Evolutionary conservation across 768 basidiomycete species (phyloP).

Genomic region (Hemileccinum impolitum): DNA sequence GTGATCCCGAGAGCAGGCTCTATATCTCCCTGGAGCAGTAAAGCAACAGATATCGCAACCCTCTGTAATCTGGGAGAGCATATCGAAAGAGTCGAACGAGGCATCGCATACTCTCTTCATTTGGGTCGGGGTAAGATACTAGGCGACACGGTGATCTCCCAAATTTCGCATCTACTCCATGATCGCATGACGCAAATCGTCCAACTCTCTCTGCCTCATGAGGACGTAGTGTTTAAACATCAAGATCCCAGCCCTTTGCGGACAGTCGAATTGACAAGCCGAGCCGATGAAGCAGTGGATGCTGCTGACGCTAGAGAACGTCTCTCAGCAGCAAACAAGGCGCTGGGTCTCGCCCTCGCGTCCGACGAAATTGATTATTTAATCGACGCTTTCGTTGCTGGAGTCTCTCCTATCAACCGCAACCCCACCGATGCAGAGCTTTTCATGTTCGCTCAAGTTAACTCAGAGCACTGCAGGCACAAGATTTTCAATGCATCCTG

Average conservation of each 20-base stretch:
- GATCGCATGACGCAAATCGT: constrained; percentile 97
- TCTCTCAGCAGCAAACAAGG: constrained; percentile 73
- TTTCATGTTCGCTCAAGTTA: constrained; percentile 99
- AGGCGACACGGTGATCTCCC: constrained; percentile 44
- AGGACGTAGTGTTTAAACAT: constrained; percentile 56
- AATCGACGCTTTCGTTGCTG: constrained; percentile 81
- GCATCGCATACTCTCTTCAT: constrained; percentile 64
- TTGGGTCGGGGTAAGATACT: constrained; percentile 40
- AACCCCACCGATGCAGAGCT: constrained; percentile 96
- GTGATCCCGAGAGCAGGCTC: constrained; percentile 85
- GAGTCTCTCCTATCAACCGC: constrained; percentile 60
- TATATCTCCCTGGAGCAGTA: constrained; percentile 98
- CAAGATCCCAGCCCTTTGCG: constrained; percentile 65
- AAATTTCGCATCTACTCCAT: constrained; percentile 71
- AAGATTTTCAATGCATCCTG: constrained; percentile 99
- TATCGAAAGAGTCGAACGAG: constrained; percentile 84
- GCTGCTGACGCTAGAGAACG: constrained; percentile 50
- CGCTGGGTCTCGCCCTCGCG: constrained; percentile 87
- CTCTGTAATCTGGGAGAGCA: constrained; percentile 77
- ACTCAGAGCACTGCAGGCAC: constrained; percentile 99
- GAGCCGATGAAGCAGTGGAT: constrained; percentile 21
- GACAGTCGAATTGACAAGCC: constrained; percentile 56
- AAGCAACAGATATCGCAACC: constrained; percentile 91
- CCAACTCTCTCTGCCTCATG: constrained; percentile 54
- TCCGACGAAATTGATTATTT: constrained; percentile 90